Percentiles rank a stretch among this genome's conserved stretches.
These are phyloP conservation scores for Aureobasidium vineae DNA, from an alignment of 2,329 filamentous ascomycete genomes.

Conservation along the genomic window DNA sequence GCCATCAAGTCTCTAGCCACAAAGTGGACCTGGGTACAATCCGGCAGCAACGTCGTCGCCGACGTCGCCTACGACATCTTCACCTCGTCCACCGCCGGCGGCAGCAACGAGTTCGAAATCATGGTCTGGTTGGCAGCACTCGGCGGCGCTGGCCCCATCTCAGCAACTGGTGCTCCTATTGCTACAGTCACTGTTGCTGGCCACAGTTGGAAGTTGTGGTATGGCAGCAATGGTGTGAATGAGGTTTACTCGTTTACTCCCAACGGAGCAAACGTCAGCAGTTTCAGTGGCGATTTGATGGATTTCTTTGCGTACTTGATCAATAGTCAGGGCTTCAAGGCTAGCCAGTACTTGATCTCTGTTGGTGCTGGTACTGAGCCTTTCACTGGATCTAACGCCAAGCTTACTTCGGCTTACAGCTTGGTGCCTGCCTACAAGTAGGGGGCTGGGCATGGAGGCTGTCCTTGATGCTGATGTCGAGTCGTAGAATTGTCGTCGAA, in stretches of 20 bases:
- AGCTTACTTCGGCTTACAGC: conserved; percentile 40
- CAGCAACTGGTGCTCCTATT: conserved; percentile 53
- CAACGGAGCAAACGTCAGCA: conserved; percentile 44
- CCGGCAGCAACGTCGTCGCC: conserved; percentile 50
- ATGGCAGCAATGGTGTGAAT: conserved; percentile 59
- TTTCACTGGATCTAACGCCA: conserved; percentile 52
- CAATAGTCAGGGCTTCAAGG: conserved; percentile 48
- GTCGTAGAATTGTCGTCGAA: too few relatives aligned
- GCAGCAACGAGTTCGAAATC: conserved; percentile 57
- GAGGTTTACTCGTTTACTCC: conserved; percentile 63
- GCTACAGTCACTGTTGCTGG: conserved; percentile 56
- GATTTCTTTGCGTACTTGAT: conserved; percentile 59
- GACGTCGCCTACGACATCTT: conserved; percentile 65
- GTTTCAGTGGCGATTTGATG: conserved; percentile 58
- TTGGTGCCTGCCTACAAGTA: conserved; percentile 24
- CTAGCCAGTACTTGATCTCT: conserved; percentile 54
- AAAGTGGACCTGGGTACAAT: conserved; percentile 52
- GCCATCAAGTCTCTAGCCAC: conserved; percentile 46
- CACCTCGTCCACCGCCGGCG: conserved; percentile 51
- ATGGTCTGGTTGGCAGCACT: conserved; percentile 65
- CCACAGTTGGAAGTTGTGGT: conserved; percentile 58
- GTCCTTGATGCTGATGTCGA: not conserved
- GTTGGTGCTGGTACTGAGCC: conserved; percentile 58
- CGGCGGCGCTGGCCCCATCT: conserved; percentile 59
- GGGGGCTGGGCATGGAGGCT: too few relatives aligned